Evolutionary conservation across 345 rosid species (phyloP), one percentile per base, ranked within the genome.

Genomic region (Camelina neglecta): DNA sequence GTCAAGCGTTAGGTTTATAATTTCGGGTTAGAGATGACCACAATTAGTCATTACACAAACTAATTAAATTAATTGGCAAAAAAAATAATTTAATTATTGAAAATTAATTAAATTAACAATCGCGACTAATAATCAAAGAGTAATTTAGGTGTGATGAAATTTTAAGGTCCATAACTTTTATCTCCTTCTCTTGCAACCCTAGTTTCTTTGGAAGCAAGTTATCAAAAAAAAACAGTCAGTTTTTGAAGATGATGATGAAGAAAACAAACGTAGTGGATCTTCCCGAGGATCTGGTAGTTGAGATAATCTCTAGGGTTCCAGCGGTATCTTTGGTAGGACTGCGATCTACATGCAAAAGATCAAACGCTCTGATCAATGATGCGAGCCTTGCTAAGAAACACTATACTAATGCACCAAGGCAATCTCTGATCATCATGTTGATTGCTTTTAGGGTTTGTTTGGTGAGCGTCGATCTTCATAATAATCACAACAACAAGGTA

Each of bases 231-330:
- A 48, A 48, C 50, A n/a, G 53, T 48, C 21, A 35, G 38, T 48
- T 20, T 16, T 15, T 42, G 0, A 11, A 42, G 47, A 3, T 45
- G 12, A 59, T 16, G 64, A 36, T 2, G 26, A 36, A 8, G 64
- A 45, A 3, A 45, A 1, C 0, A 35, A 35, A 2, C 64, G 2
- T 11, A 35, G 26, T 62, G 42, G 20, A 64, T 4, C 31, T 65
- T 36, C 71, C 60, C 1, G 47, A 49, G 13, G 59, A 66, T 3
- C 20, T 65, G 31, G 20, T 66, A 33, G 33, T 49, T 29, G 59
- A 66, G 3, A 66, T 66, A 7, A 1, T 65, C 16, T 49, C 70
- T 16, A 65, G 58, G 31, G 31, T 49, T 50, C 71, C 59, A 6
- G 18, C 49, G 5, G 18, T 44, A 11, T 50, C 71, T 33, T 26